Conservation (phyloP, 345 rosid genomes). For the Murraya koenigii region DNA sequence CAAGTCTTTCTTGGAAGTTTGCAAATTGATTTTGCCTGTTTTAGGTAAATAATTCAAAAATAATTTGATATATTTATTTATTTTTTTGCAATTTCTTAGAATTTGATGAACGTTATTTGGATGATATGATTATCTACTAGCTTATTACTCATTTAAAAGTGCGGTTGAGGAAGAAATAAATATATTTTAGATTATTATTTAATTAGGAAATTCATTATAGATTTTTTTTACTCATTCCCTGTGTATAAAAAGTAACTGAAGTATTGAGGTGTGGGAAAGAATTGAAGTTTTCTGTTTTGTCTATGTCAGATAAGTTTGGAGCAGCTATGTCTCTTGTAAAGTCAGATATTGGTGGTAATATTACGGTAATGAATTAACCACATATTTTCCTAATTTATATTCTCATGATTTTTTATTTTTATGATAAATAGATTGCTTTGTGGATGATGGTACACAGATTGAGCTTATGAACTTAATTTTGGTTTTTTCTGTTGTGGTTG, state of each 20-base stretch:
- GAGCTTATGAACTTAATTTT: background rate
- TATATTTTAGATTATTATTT: no score
- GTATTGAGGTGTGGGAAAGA: background rate
- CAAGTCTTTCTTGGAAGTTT: conserved; percentile 81
- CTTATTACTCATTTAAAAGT: no score
- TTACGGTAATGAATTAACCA: conserved; percentile 45
- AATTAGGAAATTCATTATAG: no score
- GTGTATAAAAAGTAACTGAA: no score
- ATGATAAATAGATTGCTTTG: background rate
- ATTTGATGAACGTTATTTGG: background rate
- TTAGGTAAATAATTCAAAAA: conserved; percentile 39
- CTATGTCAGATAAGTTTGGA: conserved; percentile 79
- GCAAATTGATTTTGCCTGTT: conserved; percentile 83
- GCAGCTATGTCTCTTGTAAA: conserved; percentile 89
- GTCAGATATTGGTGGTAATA: conserved; percentile 86
- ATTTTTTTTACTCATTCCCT: background rate
- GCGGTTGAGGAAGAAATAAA: no score
- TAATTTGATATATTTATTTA: background rate
- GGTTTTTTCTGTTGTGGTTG: background rate
- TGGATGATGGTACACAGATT: background rate
- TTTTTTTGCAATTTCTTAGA: background rate
- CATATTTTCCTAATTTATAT: background rate
- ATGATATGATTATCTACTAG: no score
- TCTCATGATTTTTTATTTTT: background rate
- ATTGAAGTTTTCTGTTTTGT: background rate